Base-by-base conservation (phyloP, 495 filamentous ascomycete genomes). In the Oidiodendron maius region DNA sequence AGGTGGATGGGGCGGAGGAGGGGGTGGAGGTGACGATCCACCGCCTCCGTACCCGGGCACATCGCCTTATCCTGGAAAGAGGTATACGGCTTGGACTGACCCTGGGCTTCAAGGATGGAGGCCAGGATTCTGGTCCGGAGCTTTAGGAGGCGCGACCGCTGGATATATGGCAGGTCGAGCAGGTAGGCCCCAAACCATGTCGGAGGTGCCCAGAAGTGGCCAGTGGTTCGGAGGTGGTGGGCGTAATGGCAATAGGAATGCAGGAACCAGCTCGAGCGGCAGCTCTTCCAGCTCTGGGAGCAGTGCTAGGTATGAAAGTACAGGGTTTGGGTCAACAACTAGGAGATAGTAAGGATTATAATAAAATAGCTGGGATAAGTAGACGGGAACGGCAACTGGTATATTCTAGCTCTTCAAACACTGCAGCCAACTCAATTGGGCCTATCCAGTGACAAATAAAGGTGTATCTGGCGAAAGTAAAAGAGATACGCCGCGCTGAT, bases 351-450 rank as follows among this genome's bases (percentile, higher is more conserved):
- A 79, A 80, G 48, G 76, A 87, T 55, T 76, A 87, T 50, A 89
- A 83, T 54, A 95, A 90, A 5, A 91, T 93, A 1, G 96, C 93
- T 69, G 93, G 93, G 5, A 87, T 87, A 11, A 95, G 89, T 0
- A 80, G 75, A 47, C 75, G 93, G 48, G 77, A 91, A 56, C 95
- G 68, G 16, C 17, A 38, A n/a, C 15, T 43, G 39, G 48, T 43
- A 34, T 43, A 44, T 40, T 52, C 34, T 53, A 48, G 43, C 25
- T 48, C 40, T 54, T 49, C 45, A 54, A 23, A 26, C 43, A 47
- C 50, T 43, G 25, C 40, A 46, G 37, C 53, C 53, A 51, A 51
- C 44, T 3, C 6, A 21, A 18, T 39, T 4, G 16, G 45, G 46
- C 15, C 24, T 8, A 28, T 26, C 35, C 32, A 46, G 41, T 11